Conservation (phyloP, 31 red algal genomes). For the Odonthalia washingtoniensis region DNA sequence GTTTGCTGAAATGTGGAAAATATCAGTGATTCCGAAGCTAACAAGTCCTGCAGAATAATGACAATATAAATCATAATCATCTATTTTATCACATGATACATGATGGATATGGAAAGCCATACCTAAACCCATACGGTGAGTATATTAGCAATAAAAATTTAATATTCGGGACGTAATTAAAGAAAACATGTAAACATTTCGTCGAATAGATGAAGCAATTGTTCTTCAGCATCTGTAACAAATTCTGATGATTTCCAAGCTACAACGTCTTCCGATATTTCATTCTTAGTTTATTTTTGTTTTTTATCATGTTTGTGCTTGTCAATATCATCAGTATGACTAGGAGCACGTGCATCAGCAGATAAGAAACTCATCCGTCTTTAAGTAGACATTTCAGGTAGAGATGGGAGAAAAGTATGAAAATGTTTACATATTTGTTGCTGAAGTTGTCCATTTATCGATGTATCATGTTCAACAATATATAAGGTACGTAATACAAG, state of each 20-base stretch:
- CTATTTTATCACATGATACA: conserved; percentile 70
- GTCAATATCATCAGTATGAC: too few species aligned
- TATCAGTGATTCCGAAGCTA: conserved; percentile 85
- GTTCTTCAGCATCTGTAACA: conserved; percentile 75
- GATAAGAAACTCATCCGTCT: too few species aligned
- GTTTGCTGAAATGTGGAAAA: too few species aligned
- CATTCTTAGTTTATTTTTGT: too few species aligned
- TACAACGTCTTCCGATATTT: not conserved
- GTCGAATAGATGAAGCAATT: conserved; percentile 78
- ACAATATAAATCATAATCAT: conserved; percentile 96
- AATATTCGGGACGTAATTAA: conserved; percentile 67
- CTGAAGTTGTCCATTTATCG: conserved; percentile 49
- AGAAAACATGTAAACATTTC: conserved; percentile 79
- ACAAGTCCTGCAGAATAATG: conserved; percentile 97
- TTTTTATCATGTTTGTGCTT: too few species aligned
- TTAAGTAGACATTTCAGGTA: too few species aligned
- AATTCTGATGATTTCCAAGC: conserved; percentile 72
- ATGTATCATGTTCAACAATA: conserved; percentile 97
- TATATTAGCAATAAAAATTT: conserved; percentile 80
- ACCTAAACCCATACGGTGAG: conserved; percentile 88
- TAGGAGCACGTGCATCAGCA: too few species aligned
- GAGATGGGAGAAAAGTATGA: too few species aligned
- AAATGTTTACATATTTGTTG: too few species aligned
- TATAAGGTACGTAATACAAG: conserved; percentile 95
- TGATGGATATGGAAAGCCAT: conserved; percentile 97